These are phyloP conservation scores for Phytophthora litchii DNA, from an alignment of 352 stramenopile genomes.

Conservation along the genomic window DNA sequence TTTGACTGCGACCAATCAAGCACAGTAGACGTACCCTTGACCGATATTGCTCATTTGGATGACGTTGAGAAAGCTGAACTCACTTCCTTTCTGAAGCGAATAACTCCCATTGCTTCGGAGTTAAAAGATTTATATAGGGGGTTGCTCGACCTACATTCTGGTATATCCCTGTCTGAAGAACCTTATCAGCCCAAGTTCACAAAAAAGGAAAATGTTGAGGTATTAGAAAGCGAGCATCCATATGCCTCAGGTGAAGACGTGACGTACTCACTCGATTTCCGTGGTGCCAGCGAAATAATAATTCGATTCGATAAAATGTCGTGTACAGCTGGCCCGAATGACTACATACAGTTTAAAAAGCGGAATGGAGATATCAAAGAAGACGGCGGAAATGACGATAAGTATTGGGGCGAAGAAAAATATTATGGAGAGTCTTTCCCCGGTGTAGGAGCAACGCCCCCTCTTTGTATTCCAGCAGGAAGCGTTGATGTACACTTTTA, in stretches of 20 bases:
- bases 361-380: conserved; percentile 29
- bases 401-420: conserved; percentile 74
- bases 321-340: conserved; percentile 66
- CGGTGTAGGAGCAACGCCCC: conserved; percentile 54
- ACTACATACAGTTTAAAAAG: conserved; percentile 86
- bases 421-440: conserved; percentile 80
- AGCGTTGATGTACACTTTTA: conserved; percentile 77
- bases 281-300: conserved; percentile 66
- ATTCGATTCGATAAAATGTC: conserved; percentile 86
- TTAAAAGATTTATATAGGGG: conserved; percentile 35
- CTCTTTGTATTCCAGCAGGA: conserved; percentile 67
- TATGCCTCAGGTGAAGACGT: conserved; percentile 67
- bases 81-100: conserved; percentile 39
- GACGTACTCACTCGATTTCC: conserved; percentile 71
- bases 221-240: conserved; percentile 80
- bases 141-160: conserved; percentile 32
- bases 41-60: conserved; percentile 50
- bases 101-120: conserved; percentile 39
- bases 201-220: conserved; percentile 74
- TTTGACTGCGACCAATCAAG: conserved; percentile 68
- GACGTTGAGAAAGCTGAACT: conserved; percentile 54
- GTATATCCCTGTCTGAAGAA: background rate
- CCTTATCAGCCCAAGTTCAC: conserved; percentile 53
- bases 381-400: conserved; percentile 18
- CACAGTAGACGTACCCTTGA: conserved; percentile 62